Conservation (phyloP, 305 asterid genomes). For the Rubia occidens region DNA sequence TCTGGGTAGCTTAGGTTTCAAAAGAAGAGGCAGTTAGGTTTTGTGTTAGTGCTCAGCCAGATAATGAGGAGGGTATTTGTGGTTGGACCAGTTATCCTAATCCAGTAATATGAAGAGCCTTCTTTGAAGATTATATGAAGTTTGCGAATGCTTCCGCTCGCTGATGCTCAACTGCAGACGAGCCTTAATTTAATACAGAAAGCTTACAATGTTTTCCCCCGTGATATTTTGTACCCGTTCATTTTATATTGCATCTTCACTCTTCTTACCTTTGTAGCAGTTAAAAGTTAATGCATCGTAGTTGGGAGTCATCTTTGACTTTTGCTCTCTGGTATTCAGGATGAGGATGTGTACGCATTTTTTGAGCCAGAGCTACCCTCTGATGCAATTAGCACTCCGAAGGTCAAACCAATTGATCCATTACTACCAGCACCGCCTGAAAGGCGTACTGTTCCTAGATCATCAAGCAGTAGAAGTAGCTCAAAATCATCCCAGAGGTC, state of each 20-base stretch:
- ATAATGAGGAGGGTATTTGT: background rate
- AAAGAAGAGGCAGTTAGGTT: background rate
- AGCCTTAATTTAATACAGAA: too few species aligned
- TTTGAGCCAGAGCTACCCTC: constrained; percentile 90
- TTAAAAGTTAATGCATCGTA: background rate
- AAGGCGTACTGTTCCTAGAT: constrained; percentile 38
- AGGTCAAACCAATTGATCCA: constrained; percentile 44
- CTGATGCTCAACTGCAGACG: too few species aligned
- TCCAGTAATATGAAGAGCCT: background rate
- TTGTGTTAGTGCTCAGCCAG: background rate
- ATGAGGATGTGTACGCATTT: constrained; percentile 82
- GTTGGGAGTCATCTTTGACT: background rate
- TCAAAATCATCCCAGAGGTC: constrained; percentile 35
- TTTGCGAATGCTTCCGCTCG: background rate
- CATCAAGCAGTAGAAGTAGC: constrained; percentile 34
- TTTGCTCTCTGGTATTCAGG: constrained; percentile 36
- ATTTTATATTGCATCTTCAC: background rate
- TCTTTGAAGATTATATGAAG: background rate
- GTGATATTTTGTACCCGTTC: background rate
- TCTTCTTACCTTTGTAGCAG: background rate
- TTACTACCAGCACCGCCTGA: constrained; percentile 26
- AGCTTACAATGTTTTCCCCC: too few species aligned
- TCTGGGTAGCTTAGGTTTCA: background rate
- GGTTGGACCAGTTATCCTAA: background rate
- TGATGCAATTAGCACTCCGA: constrained; percentile 38